These are phyloP conservation scores for Tothia fuscella DNA, from an alignment of 2,329 filamentous ascomycete genomes.

Conservation along the genomic window DNA sequence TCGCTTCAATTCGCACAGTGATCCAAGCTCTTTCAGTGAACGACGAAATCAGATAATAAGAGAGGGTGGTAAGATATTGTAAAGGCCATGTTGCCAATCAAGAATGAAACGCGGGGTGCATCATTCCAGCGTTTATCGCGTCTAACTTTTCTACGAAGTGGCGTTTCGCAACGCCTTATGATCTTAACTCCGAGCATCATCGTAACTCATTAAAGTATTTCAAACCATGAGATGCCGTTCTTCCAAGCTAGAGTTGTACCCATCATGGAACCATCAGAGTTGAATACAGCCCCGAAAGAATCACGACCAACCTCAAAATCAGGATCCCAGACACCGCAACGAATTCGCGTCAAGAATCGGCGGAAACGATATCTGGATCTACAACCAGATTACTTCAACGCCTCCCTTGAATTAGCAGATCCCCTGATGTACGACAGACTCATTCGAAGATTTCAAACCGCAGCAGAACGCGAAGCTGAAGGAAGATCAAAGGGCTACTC, in stretches of 20 bases:
- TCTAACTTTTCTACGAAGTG: no score
- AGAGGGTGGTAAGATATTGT: no score
- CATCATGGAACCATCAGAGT: slow-evolving; percentile 2
- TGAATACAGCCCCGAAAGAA: neutral
- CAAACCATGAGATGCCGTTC: slow-evolving; percentile 10
- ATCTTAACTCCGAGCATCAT: no score
- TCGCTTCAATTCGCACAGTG: no score
- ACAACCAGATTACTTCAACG: slow-evolving; percentile 59
- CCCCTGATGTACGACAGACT: slow-evolving; percentile 73
- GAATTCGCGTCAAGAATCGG: slow-evolving; percentile 58
- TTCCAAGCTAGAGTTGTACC: slow-evolving; percentile 4
- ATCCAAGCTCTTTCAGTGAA: no score
- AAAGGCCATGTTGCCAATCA: no score
- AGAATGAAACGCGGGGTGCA: no score
- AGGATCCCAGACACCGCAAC: slow-evolving; percentile 14
- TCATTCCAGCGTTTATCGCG: no score
- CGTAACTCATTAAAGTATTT: no score
- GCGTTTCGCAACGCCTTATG: no score
- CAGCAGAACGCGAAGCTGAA: slow-evolving; percentile 61
- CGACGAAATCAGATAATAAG: no score
- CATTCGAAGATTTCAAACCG: slow-evolving; percentile 63
- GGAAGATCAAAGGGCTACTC: slow-evolving; percentile 66
- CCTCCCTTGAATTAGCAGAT: slow-evolving; percentile 56
- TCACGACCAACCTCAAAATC: neutral
- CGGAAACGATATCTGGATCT: slow-evolving; percentile 63